Conservation (phyloP, 1,139 yeast genomes). For the Saccharomyces hybrid region DNA sequence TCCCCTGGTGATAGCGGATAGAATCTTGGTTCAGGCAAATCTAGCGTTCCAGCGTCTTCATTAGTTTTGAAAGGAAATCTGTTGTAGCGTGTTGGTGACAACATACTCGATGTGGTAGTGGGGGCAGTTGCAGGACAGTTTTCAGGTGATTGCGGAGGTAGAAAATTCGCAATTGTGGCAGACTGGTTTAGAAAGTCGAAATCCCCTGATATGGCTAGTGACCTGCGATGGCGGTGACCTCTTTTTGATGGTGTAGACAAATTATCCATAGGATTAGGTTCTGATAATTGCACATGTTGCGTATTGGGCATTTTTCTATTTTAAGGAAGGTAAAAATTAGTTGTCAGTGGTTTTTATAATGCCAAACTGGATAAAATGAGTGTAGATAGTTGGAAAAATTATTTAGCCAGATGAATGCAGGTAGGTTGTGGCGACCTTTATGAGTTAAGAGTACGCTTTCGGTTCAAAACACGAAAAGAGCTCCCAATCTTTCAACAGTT, state of each 20-base stretch:
- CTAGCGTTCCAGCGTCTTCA: not conserved
- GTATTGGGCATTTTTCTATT: not conserved
- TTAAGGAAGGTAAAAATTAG: not conserved
- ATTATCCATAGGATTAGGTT: not conserved
- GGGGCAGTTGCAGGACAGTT: not conserved
- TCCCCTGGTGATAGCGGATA: not conserved
- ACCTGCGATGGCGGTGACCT: constrained; percentile 59
- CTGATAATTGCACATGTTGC: not conserved
- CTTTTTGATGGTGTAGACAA: constrained; percentile 29
- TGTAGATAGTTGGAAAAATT: not conserved
- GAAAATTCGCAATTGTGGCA: constrained; percentile 2
- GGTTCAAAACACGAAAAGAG: not conserved
- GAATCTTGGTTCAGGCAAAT: constrained; percentile 1
- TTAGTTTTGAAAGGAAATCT: not conserved
- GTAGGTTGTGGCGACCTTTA: not conserved
- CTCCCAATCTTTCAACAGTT: not conserved
- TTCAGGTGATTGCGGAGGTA: not conserved
- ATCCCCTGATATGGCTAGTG: constrained; percentile 70
- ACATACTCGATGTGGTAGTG: not conserved
- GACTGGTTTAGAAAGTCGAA: constrained; percentile 39
- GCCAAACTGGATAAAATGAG: not conserved
- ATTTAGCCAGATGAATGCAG: not conserved
- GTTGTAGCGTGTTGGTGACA: not conserved
- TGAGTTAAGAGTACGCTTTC: not conserved
- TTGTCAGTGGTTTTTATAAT: not conserved